These are phyloP conservation scores for Pythium coloratum DNA, from an alignment of 352 stramenopile genomes.

Conservation along the genomic window DNA sequence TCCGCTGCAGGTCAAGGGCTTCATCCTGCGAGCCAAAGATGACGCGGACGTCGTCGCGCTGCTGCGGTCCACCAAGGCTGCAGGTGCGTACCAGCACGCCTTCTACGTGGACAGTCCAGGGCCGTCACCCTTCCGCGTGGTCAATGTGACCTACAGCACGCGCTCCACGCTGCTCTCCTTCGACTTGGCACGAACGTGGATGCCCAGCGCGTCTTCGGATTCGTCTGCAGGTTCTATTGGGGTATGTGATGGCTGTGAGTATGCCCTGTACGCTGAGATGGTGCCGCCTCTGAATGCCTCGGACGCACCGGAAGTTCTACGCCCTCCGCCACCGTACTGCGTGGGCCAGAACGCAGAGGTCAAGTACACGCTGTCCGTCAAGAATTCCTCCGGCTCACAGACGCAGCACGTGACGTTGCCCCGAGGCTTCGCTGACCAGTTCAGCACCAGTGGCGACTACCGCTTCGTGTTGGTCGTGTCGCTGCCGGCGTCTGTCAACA, in stretches of 20 bases:
- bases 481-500: conserved; percentile 27
- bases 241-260: conserved; percentile 32
- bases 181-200: conserved; percentile 21
- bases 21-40: conserved; percentile 28
- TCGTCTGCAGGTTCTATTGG: background rate
- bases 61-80: conserved; percentile 32
- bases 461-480: conserved; percentile 35
- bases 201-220: background rate
- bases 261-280: conserved; percentile 31
- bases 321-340: conserved; percentile 29
- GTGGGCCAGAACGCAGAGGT: conserved; percentile 17
- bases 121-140: background rate
- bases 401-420: conserved; percentile 22
- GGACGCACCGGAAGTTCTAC: background rate
- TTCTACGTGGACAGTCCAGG: conserved; percentile 21
- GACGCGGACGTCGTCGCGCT: conserved; percentile 26
- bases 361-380: conserved; percentile 24
- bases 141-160: conserved; percentile 24
- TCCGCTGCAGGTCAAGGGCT: conserved; percentile 29
- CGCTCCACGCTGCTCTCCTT: conserved; percentile 26
- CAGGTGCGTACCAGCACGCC: conserved; percentile 20
- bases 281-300: conserved; percentile 14
- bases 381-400: background rate
- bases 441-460: conserved; percentile 33
- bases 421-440: conserved; percentile 32